Base-by-base conservation (phyloP, 1,284 basidiomycete species). In the Sporisorium reilianum region DNA sequence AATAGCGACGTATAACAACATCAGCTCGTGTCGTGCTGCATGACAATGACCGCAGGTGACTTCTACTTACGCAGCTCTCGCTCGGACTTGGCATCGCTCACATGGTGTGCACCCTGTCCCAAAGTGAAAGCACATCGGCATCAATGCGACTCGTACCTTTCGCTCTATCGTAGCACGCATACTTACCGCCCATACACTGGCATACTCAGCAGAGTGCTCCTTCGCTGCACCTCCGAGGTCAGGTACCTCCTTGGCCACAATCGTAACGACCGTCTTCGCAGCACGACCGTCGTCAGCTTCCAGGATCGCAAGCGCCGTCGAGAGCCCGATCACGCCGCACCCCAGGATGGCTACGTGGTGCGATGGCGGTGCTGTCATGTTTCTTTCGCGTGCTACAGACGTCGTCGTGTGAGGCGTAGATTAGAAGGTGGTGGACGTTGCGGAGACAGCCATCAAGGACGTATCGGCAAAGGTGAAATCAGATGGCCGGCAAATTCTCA, bases 261-360 rank as follows among this genome's bases (percentile, higher is more conserved):
- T 66, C 3, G 69, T 70, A 7, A 75, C 73, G 0, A 50, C 38
- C 2, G 44, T 62, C 16, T 38, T 50, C 1, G 34, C 30, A 22
- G 32, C 34, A 16, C 26, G 30, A 18, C 23, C 36, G 2, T 41
- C 46, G 5, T 38, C 16, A 14, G 30, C 67, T 30, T 78, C 73
- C 16, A 78, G 67, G 18, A 75, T 54, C 18, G 69, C 63, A 5
- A 78, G 50, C 18, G 61, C 77, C 12, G 61, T 65, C 11, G 69
- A 70, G 28, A 78, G 73, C 0, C 77, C 77, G n/a, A 76, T 76
- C 0, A 78, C 77, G 22, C 77, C 77, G 10, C 65, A 64, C 0
- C 76, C 76, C 16, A 78, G 45, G 32, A 78, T 63, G 1, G 55
- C 53, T 14, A 78, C 53, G 32, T 75, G 67, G 6, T 25, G 10